Evolutionary conservation across 2,329 filamentous ascomycete genomes (phyloP), one percentile per base, ranked within the genome.

Genomic region (Aspergillus sp.): DNA sequence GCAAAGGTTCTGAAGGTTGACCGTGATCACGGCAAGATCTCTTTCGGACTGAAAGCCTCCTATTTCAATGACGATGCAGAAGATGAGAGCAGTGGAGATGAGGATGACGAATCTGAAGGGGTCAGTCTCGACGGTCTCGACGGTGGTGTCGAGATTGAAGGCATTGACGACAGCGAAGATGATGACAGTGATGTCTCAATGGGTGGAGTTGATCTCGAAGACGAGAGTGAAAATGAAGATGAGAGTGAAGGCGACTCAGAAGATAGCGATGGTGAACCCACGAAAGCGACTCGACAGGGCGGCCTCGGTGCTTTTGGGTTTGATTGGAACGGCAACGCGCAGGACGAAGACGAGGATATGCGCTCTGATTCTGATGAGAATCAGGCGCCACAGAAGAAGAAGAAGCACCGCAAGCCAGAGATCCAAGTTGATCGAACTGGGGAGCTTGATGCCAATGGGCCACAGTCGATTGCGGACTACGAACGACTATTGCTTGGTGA

Each of bases 401-500:
- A 87, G 78, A 93, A 91, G 79, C 83, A 84, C 62, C 87, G 85
- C 72, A 91, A 89, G 77, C 81, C 87, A 1, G 88, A 90, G 68
- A 90, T 93, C 68, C 88, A 93, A 66, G 83, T 95, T 52, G 96
- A 99, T 71, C 87, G 87, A 63, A 99, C 93, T 4, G 95, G 90
- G n/a, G 90, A 96, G 66, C 85, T 99, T 11, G 92, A 97, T 72
- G 87, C 85, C 47, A 86, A 93, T 66, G 93, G 93, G 0, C 95
- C 95, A 2, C 92, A 96, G 72, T 93, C 91, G 1, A 85, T 90
- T 15, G 90, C 90, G 62, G 96, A 99, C 75, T 99, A 92, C 73
- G 96, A 99, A 77, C 89, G 95, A 65, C 87, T 97, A 23, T 84
- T 99, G 43, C 85, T 99, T 21, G 91, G 92, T 56, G 90, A 96